Base-by-base conservation (phyloP, 1,284 basidiomycete species). In the Xerocomus nothofagi region DNA sequence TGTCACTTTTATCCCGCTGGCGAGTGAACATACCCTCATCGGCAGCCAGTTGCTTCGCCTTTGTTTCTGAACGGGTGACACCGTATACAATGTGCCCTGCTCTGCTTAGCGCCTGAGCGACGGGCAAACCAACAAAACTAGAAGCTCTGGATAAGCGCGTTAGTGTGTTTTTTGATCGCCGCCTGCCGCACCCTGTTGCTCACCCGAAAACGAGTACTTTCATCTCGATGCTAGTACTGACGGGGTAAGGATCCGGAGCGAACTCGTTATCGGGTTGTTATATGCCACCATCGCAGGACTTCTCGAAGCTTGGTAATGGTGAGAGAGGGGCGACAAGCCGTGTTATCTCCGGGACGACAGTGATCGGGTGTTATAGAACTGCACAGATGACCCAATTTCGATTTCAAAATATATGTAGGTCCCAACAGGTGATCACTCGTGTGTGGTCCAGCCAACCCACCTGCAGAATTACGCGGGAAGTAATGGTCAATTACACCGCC, bases 11-110 rank as follows among this genome's bases (percentile, higher is more conserved):
- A 2, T 24, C 18, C 30, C 7, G n/a, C 15, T 6, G 12, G 3
- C 17, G 9, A 11, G 12, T 3, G 4, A 20, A 27, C 55, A 4
- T 20, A 49, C 56, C 26, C 27, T 57, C 56, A 4, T 57, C 17
- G 2, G 39, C 44, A 27, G 56, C 52, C 11, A 57, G 32, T 24
- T 57, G 38, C 9, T 50, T 49, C 3, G 49, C 50, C 37, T 57
- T 57, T n/a, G 33, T 12, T 30, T 44, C 29, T 3, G 56, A 57
- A 37, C 56, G 52, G 10, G 56, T 59, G 18, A 55, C 40, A 0
- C 58, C 56, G 18, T 60, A 60, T 17, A 58, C 56, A n/a, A 30
- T 58, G 29, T 59, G 58, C 3, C 58, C 58, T n/a, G 50, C 58
- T 34, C 58, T 44, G 29, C 52, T 60, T 7, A 60, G 39, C 9